Evolutionary conservation across 495 filamentous ascomycete genomes (phyloP), one percentile per base, ranked within the genome.

Genomic region (Aspergillus nidulans): DNA sequence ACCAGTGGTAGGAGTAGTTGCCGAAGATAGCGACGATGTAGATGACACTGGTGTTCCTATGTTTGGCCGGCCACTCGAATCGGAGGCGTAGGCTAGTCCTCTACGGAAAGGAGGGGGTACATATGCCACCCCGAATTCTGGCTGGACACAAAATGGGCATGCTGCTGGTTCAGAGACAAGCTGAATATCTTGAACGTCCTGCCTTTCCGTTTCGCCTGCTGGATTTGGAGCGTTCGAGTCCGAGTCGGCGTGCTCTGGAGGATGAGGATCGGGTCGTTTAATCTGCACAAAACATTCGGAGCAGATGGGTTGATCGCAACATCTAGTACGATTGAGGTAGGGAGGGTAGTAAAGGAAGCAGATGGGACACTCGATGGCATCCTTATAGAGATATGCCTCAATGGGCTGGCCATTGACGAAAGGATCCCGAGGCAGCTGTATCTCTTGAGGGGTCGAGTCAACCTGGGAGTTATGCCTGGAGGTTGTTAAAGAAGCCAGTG

Each of bases 271-370:
- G 8, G 92, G 90, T 21, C 94, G 83, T 74, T 96, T 98, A 66
- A 98, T 98, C 66, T 98, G 94, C 8, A 98, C 95, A 62, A 98
- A 98, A 67, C 94, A 98, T 73, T 98, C 94, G 43, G 94, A 97
- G 74, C 94, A 98, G 53, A 98, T 97, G 6, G 90, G 80, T 66
- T 98, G 94, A 63, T 96, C 92, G 68, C 94, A 98, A 66, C 94
- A 98, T 59, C 94, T 77, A 2, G 94, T 97, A 44, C 86, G 88
- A 67, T 98, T 97, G n/a, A 97, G 76, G 65, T 95, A 95, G 2
- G 92, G 92, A 3, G 94, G 94, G 61, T 96, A 98, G 65, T 91
- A 92, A 23, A 98, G 73, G 67, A 97, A 95, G 74, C 94, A 98
- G 50, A 98, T 95, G 19, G 95, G 92, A 65, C 94, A 98, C 72